phyloP scores from a whole-genome alignment of 1,139 yeast species.

The Kazachstania sp. region DNA sequence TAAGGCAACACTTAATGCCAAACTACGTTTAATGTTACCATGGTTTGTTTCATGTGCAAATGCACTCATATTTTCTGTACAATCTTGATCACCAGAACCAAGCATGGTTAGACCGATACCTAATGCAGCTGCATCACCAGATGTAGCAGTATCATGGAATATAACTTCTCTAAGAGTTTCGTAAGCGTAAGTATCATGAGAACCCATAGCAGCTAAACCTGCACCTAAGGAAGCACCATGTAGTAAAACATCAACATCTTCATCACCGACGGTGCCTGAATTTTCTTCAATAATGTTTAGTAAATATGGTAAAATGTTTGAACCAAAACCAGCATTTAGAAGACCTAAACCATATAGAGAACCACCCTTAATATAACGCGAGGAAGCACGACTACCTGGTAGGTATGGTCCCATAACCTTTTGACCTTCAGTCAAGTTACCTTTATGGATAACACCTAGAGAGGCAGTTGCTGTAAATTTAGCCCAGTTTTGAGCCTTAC shows the following conservation, averaged over 20 bases:
- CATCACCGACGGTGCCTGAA: slow-evolving; percentile 56
- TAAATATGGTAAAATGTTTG: slow-evolving; percentile 75
- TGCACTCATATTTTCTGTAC: slow-evolving; percentile 73
- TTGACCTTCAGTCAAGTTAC: slow-evolving; percentile 86
- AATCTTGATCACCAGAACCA: slow-evolving; percentile 76
- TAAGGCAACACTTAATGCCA: slow-evolving; percentile 83
- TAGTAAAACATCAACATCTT: slow-evolving; percentile 75
- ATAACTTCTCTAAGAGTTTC: slow-evolving; percentile 79
- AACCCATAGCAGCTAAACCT: slow-evolving; percentile 97
- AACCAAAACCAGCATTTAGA: slow-evolving; percentile 85
- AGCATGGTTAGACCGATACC: slow-evolving; percentile 96
- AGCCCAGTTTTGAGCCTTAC: slow-evolving; percentile 97
- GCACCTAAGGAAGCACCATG: slow-evolving; percentile 96
- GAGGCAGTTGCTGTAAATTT: slow-evolving; percentile 98
- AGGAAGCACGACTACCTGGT: slow-evolving; percentile 66
- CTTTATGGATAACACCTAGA: slow-evolving; percentile 93
- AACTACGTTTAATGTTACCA: slow-evolving; percentile 86
- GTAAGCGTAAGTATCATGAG: slow-evolving; percentile 63
- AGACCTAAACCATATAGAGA: slow-evolving; percentile 89
- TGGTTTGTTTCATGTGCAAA: slow-evolving; percentile 96
- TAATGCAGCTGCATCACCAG: slow-evolving; percentile 95
- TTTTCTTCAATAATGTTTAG: slow-evolving; percentile 65
- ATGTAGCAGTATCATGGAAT: slow-evolving; percentile 84
- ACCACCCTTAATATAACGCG: slow-evolving; percentile 92
- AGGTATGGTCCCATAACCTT: slow-evolving; percentile 82